Evolutionary conservation across 768 basidiomycete genomes (phyloP).

Genomic region (Mycena metata): DNA sequence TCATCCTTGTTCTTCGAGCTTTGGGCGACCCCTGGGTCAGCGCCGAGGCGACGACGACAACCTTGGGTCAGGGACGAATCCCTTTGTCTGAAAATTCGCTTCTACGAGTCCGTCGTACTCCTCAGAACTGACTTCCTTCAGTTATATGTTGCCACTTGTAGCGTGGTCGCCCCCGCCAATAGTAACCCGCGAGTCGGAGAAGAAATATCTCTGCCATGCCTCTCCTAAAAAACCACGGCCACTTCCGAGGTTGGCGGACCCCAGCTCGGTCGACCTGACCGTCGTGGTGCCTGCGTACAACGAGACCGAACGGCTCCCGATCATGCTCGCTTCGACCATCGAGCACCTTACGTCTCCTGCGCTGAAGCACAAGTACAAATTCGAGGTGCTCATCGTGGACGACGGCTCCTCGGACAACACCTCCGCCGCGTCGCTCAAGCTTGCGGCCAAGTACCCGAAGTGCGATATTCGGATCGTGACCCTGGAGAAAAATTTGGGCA

Average conservation of each 20-base stretch:
- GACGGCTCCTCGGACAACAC: constrained; percentile 91
- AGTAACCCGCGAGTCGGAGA: constrained; percentile 74
- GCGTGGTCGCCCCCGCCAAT: constrained; percentile 82
- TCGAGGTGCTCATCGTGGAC: constrained; percentile 90
- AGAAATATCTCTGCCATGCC: constrained; percentile 71
- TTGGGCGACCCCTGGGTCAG: constrained; percentile 63
- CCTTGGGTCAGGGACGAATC: constrained; percentile 60
- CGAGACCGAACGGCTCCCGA: constrained; percentile 84
- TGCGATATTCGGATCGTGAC: constrained; percentile 83
- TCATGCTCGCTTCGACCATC: constrained; percentile 86
- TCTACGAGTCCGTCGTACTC: constrained; percentile 7
- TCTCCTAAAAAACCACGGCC: constrained; percentile 68
- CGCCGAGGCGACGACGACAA: constrained; percentile 79
- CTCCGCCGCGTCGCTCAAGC: constrained; percentile 68
- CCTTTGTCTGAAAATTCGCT: constrained; percentile 52
- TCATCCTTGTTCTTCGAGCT: constrained; percentile 97
- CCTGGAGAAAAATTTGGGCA: constrained; percentile 86
- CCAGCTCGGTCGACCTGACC: constrained; percentile 76
- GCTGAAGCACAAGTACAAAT: constrained; percentile 61
- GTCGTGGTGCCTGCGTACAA: constrained; percentile 95
- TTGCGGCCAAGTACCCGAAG: constrained; percentile 68
- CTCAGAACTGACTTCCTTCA: constrained; percentile 49
- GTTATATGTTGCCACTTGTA: constrained; percentile 79
- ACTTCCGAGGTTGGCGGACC: constrained; percentile 68
- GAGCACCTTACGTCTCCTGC: constrained; percentile 65